Conservation (phyloP, 257 asterid genomes). For the Solanum ossicruentum region DNA sequence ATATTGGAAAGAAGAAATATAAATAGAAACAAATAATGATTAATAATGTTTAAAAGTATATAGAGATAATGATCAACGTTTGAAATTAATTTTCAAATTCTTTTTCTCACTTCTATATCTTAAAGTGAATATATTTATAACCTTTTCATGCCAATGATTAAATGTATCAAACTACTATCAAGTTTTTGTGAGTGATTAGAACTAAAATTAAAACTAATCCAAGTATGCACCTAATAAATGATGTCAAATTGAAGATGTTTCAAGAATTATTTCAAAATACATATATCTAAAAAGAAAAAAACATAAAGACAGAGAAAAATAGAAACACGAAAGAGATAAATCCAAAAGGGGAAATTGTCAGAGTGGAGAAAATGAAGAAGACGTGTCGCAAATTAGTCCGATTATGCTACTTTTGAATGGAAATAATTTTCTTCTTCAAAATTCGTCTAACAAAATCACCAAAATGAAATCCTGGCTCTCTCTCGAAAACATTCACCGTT, state of each 20-base stretch:
- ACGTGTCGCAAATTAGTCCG: background rate
- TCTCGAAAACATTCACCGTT: constrained; percentile 2
- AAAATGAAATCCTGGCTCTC: constrained; percentile 11
- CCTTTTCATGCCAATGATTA: background rate
- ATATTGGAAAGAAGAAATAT: no score
- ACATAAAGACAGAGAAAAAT: background rate
- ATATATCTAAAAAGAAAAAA: background rate
- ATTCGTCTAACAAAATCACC: background rate
- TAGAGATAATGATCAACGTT: no score
- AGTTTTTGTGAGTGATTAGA: background rate
- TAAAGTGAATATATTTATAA: no score
- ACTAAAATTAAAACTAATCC: background rate
- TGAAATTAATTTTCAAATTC: no score
- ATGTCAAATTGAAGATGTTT: background rate
- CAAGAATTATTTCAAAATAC: background rate
- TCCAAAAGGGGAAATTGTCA: background rate
- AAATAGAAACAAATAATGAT: no score
- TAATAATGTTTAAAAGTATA: no score
- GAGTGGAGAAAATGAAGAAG: background rate
- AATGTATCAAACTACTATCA: background rate
- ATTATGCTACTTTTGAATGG: background rate
- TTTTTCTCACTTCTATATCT: no score
- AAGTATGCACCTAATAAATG: background rate
- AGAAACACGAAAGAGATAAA: background rate
- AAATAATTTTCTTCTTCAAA: background rate